These are phyloP conservation scores for Celoporthe dispersa DNA, from an alignment of 2,329 filamentous ascomycete species.

Conservation along the genomic window DNA sequence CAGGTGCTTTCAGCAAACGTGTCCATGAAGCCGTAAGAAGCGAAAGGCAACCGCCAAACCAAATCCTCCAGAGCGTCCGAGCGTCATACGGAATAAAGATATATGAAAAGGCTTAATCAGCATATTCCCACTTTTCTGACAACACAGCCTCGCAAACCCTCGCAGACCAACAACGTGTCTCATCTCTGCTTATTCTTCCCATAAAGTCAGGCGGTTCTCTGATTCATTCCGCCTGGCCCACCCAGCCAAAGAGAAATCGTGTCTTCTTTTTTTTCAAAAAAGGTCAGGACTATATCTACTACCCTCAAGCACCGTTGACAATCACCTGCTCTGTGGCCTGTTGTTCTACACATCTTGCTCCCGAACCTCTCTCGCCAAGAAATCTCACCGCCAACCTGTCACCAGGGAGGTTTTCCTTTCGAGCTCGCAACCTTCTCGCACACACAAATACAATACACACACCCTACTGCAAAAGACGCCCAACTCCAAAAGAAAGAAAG, in stretches of 20 bases:
- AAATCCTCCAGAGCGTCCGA: neutral
- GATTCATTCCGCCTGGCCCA: too few species aligned
- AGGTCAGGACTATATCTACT: neutral
- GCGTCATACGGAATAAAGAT: neutral
- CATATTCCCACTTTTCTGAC: slow-evolving; percentile 20
- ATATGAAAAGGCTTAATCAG: slow-evolving; percentile 15
- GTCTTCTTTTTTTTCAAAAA: neutral
- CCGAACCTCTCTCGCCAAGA: neutral
- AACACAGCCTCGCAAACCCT: slow-evolving; percentile 1
- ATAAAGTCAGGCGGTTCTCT: neutral
- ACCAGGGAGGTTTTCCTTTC: neutral
- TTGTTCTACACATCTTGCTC: neutral
- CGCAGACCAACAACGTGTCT: slow-evolving; percentile 11
- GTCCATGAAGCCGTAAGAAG: neutral
- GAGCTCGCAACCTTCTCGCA: neutral
- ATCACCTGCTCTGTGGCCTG: neutral
- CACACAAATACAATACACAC: neutral
- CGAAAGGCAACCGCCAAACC: slow-evolving; percentile 2
- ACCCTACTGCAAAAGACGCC: neutral
- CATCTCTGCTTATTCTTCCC: neutral
- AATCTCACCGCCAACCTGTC: neutral
- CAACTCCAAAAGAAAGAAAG: neutral
- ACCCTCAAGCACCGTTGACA: neutral
- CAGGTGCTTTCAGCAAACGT: neutral
- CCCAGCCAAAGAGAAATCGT: neutral